phyloP scores from a whole-genome alignment of 2,329 filamentous ascomycete genomes.

The Sporothrix globosa region DNA sequence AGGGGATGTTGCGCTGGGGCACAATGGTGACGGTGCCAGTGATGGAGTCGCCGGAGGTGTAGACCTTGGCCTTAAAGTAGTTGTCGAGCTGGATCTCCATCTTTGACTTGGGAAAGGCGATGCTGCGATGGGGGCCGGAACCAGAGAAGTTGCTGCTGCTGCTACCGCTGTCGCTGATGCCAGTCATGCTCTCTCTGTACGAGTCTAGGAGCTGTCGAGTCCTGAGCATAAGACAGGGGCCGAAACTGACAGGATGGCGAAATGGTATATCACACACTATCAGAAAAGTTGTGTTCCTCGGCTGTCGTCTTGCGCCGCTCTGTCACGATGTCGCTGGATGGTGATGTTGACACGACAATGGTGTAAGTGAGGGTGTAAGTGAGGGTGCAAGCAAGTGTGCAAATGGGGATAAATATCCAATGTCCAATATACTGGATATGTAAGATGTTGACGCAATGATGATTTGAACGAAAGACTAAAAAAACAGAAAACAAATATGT shows the following conservation, averaged over 20 bases:
- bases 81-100: constrained; percentile 56
- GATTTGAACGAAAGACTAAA: not conserved
- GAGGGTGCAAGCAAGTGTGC: not conserved
- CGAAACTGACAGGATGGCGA: not conserved
- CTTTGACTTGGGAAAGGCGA: constrained; percentile 40
- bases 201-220: constrained; percentile 16
- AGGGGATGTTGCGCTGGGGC: constrained; percentile 51
- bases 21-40: constrained; percentile 54
- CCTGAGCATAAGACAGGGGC: constrained; percentile 1
- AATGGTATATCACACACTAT: not conserved
- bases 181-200: constrained; percentile 29
- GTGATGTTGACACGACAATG: constrained; percentile 3
- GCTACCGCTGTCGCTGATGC: constrained; percentile 31
- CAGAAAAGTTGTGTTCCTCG: not conserved
- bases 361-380: not conserved
- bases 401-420: not conserved
- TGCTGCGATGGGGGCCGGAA: constrained; percentile 30
- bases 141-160: constrained; percentile 31
- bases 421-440: not conserved
- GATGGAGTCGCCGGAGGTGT: constrained; percentile 58
- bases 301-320: not conserved
- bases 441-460: not conserved
- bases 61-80: constrained; percentile 59
- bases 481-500: not conserved
- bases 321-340: not conserved